Evolutionary conservation across 225 moss, liverwort and hornwort species (phyloP).

Genomic region (Pseudisothecium myosuroides): DNA sequence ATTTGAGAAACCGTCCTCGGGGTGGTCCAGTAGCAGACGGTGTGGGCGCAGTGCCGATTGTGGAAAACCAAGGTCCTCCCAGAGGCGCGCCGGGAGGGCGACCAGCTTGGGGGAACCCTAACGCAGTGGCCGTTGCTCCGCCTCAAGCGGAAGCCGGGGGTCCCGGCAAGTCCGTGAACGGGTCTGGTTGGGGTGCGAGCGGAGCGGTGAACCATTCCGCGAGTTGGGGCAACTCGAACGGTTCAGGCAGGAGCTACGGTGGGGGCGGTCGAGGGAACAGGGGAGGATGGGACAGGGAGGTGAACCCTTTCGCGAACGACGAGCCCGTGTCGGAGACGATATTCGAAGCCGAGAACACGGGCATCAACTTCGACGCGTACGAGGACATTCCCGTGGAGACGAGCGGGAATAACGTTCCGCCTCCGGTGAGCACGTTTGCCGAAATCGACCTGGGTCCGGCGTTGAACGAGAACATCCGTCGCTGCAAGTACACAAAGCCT

Average conservation of each 20-base stretch:
- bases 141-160: constrained; percentile 21
- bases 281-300: constrained; percentile 93
- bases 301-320: constrained; percentile 84
- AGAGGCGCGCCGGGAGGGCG: constrained; percentile 39
- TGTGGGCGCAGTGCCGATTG: not conserved
- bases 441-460: constrained; percentile 96
- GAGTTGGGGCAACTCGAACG: constrained; percentile 66
- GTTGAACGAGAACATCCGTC: constrained; percentile 87
- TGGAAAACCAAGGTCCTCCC: constrained; percentile 18
- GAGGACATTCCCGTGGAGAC: constrained; percentile 99
- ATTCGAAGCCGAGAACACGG: constrained; percentile 92
- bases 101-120: constrained; percentile 51
- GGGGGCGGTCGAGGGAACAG: constrained; percentile 31
- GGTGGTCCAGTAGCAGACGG: constrained; percentile 29
- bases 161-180: constrained; percentile 11
- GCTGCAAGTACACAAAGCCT: constrained; percentile 97
- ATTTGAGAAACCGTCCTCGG: constrained; percentile 82
- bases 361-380: constrained; percentile 97
- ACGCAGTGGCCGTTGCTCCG: constrained; percentile 16
- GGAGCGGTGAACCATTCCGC: constrained; percentile 28
- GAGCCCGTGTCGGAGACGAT: constrained; percentile 52
- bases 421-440: constrained; percentile 78
- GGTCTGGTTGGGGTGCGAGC: constrained; percentile 20
- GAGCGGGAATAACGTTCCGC: constrained; percentile 86
- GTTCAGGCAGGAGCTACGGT: constrained; percentile 42